phyloP scores from a whole-genome alignment of 2,329 filamentous ascomycete genomes.

The Ophiosphaerella korrae region DNA sequence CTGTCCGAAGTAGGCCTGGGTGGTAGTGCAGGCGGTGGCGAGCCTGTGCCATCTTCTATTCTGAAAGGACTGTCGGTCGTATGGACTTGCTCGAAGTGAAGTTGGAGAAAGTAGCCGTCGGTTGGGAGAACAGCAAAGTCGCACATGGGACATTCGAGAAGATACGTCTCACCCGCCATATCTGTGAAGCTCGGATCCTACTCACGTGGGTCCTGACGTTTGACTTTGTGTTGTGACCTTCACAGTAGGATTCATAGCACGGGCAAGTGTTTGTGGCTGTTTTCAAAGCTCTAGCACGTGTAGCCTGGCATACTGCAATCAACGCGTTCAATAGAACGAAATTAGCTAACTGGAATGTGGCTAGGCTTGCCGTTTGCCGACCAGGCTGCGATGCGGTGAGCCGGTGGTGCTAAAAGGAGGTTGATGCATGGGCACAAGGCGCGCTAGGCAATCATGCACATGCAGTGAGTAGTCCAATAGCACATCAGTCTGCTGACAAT shows the following conservation, averaged over 20 bases:
- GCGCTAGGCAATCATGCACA: not conserved
- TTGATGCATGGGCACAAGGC: too few relatives aligned
- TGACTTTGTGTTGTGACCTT: not conserved
- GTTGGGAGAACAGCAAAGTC: conserved; percentile 32
- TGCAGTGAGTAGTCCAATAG: too few relatives aligned
- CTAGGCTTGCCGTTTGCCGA: conserved; percentile 1
- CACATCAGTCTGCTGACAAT: too few relatives aligned
- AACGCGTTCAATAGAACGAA: not conserved
- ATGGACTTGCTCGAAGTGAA: conserved; percentile 50
- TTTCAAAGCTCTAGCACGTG: conserved; percentile 15
- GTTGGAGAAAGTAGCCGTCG: conserved; percentile 42
- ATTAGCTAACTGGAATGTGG: not conserved
- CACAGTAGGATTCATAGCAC: conserved; percentile 12
- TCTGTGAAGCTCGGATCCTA: conserved; percentile 2
- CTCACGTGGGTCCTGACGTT: conserved; percentile 1
- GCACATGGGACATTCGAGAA: conserved; percentile 45
- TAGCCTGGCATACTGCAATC: conserved; percentile 20
- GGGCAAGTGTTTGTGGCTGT: conserved; percentile 8
- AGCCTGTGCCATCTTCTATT: conserved; percentile 37
- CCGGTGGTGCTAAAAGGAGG: conserved; percentile 11
- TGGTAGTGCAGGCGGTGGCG: conserved; percentile 29
- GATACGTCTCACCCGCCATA: conserved; percentile 25
- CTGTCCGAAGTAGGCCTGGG: conserved; percentile 22
- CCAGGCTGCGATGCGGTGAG: not conserved
- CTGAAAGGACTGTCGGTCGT: conserved; percentile 46